Evolutionary conservation across 768 basidiomycete genomes (phyloP).

Genomic region (Mycena galericulata): DNA sequence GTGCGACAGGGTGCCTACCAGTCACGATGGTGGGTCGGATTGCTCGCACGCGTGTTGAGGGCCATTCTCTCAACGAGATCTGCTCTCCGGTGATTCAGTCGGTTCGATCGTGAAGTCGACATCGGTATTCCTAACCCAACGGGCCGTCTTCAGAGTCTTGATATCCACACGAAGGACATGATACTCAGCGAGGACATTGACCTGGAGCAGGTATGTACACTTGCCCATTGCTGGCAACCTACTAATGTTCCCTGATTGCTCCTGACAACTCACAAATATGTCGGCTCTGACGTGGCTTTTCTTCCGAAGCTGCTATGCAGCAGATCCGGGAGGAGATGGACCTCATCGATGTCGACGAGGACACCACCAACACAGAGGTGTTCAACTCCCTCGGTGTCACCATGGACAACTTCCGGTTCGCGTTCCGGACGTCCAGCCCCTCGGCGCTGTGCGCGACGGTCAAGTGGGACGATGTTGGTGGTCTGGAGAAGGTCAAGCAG

Average conservation of each 20-base stretch:
- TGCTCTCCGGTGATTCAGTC: slow-evolving; percentile 97
- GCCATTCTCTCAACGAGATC: too few species aligned
- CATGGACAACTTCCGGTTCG: too few species aligned
- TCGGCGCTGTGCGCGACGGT: slow-evolving; percentile 98
- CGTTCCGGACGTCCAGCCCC: slow-evolving; percentile 95
- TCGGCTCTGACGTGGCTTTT: slow-evolving; percentile 97
- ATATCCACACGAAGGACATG: too few species aligned
- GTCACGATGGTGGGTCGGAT: too few species aligned
- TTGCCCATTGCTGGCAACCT: background rate
- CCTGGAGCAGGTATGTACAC: too few species aligned
- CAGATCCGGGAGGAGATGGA: slow-evolving; percentile 99
- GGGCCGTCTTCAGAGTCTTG: too few species aligned
- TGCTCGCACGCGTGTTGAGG: too few species aligned
- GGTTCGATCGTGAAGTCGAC: slow-evolving; percentile 99
- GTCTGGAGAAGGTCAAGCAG: slow-evolving; percentile 99
- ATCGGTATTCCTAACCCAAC: too few species aligned
- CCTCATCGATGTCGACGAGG: slow-evolving; percentile 93
- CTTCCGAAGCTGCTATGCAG: slow-evolving; percentile 99
- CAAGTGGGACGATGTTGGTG: slow-evolving; percentile 99
- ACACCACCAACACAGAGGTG: slow-evolving; percentile 99
- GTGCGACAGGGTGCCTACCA: too few species aligned
- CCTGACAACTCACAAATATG: slow-evolving; percentile 99
- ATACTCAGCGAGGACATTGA: too few species aligned
- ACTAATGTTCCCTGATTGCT: slow-evolving; percentile 73
- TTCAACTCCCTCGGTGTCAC: slow-evolving; percentile 99